Evolutionary conservation across 495 filamentous ascomycete genomes (phyloP).

Genomic region (Cudoniella acicularis): DNA sequence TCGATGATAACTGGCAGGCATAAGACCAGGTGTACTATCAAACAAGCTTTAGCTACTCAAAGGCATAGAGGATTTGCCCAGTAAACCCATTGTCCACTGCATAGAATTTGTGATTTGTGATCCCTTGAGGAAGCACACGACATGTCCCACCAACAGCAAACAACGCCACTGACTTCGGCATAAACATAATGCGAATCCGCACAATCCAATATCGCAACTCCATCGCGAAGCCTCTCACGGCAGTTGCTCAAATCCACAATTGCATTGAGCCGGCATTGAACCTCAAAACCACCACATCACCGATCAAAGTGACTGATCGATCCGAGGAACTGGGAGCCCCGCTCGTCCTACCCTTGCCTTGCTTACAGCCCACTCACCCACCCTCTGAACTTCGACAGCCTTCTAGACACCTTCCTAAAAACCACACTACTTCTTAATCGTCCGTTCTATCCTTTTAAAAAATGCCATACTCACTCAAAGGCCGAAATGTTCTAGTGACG

Average conservation of each 20-base stretch:
- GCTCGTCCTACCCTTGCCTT: background rate
- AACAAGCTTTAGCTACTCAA: constrained; percentile 19
- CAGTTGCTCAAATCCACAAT: background rate
- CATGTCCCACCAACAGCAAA: too few relatives aligned
- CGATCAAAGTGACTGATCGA: background rate
- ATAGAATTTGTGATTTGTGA: background rate
- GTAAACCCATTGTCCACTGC: constrained; percentile 8
- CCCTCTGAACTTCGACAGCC: too few relatives aligned
- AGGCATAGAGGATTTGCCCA: constrained; percentile 27
- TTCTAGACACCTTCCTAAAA: background rate
- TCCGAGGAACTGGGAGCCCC: background rate
- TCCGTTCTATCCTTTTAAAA: background rate
- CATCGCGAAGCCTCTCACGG: too few relatives aligned
- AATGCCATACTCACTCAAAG: constrained; percentile 61
- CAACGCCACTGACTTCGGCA: background rate
- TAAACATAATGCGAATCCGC: background rate
- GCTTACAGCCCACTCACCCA: background rate
- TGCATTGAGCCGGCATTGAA: background rate
- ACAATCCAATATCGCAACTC: background rate
- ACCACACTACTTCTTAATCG: background rate
- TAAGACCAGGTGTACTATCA: constrained; percentile 27
- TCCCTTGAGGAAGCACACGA: too few relatives aligned
- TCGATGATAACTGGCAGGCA: constrained; percentile 22
- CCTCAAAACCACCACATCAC: background rate
- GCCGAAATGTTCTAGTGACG: constrained; percentile 63